Base-by-base conservation (phyloP, 257 asterid species). In the Galeopsis tetrahit region DNA sequence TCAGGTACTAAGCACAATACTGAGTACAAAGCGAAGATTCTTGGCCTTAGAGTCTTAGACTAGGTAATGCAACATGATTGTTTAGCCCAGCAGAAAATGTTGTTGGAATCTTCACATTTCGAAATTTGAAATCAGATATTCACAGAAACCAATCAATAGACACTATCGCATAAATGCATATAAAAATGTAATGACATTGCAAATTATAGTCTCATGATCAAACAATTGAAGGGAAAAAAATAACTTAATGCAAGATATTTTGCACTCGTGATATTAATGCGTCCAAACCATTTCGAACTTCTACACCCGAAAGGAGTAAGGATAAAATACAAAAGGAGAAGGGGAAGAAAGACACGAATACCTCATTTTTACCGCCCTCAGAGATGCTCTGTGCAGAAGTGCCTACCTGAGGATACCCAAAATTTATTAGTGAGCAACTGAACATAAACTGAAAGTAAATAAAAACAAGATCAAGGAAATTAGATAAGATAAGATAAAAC, bases 351-450 rank as follows among this genome's bases (percentile, higher is more conserved):
- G 51, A 32, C 61, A 51, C 40, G 66, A 62, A 17, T 71, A 85
- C 88, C 83, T 82, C 87, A 75, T 46, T 66, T 72, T 61, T 66
- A 38, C 71, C 81, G 9, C 66, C 81, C 63, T 80, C 86, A 13
- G 84, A 75, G 75, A 79, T 65, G 63, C 77, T 79, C 58, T 72
- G 67, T 49, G 77, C 52, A 58, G 82, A 69, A 68, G 83, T 69
- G 59, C 84, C 80, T 33, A 82, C 79, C 90, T 88, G 80, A 17
- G 71, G 77, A 68, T 52, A 67, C 64, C 61, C 59, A 36, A 73
- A 52, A 39, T 34, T 42, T 40, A 17, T 55, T 39, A 6, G 66
- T 73, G 67, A 55, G 68, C 28, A 52, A 6, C 58, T 73, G 67
- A 55, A 60, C 28, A 52, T 52, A 44, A 64, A 34, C 44, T 33